Base-by-base conservation (phyloP, 148 eudicot genomes). In the Drosera capensis region DNA sequence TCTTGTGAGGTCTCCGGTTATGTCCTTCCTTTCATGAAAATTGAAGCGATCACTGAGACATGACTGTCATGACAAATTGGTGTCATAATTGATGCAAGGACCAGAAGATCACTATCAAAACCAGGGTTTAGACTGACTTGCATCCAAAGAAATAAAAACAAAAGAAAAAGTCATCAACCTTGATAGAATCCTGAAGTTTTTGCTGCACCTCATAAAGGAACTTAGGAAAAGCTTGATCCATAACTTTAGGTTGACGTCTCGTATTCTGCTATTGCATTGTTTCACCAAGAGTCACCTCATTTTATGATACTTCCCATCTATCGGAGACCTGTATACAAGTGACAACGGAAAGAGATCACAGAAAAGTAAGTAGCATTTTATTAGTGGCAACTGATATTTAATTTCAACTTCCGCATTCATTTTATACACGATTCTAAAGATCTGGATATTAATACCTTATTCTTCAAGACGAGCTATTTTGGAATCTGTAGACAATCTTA, bases 141-240 rank as follows among this genome's bases (percentile, higher is more conserved):
- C 8, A 21, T 2, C 5, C 1, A 30, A 11, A 23, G 17, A 20
- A 43, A 11, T 20, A 5, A 43, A 21, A 23, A 16, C 25, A 11
- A 6, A 5, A 43, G n/a, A 23, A 16, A 24, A 20, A 12, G 11
- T 40, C 5, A 58, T 65, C 30, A 29, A 82, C 96, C 88, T 71
- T 57, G 22, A 82, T 26, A 46, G 57, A 61, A 26, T 60, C 64
- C 40, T 67, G 75, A 52, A 82, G 52, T 57, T 66, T 74, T 36
- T 64, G 72, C 26, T 65, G 76, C 38, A 79, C 58, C 45, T 70
- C 68, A 28, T 55, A 20, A 46, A 81, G 46, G 44, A 86, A 68
- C 26, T 48, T 56, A 17, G 64, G 59, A 44, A 77, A 48, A 43
- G 69, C 57, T 37, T 61, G 68, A 60, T 66, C 58, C 46, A 63